phyloP scores from a whole-genome alignment of 2,329 filamentous ascomycete species.

The Simplicillium sp. region DNA sequence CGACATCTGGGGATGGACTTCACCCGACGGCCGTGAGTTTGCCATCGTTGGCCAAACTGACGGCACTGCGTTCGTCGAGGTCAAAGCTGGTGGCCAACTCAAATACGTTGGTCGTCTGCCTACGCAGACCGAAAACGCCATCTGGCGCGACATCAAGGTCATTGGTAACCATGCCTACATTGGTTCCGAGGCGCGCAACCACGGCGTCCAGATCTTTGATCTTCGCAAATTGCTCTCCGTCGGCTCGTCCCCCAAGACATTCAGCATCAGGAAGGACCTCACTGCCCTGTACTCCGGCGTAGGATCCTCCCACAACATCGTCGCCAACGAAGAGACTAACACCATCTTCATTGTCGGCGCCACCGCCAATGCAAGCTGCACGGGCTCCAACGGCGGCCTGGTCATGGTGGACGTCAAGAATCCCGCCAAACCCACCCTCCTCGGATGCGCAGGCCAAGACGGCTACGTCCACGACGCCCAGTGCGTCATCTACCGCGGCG shows the following conservation, averaged over 20 bases:
- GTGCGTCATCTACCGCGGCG: slow-evolving; percentile 42
- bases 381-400: slow-evolving; percentile 36
- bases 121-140: slow-evolving; percentile 23
- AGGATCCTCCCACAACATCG: slow-evolving; percentile 42
- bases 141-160: slow-evolving; percentile 32
- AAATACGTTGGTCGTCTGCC: slow-evolving; percentile 36
- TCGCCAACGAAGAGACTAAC: slow-evolving; percentile 34
- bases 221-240: slow-evolving; percentile 42
- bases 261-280: slow-evolving; percentile 22
- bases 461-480: slow-evolving; percentile 45
- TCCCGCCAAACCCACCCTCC: slow-evolving; percentile 37
- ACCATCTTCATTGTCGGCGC: slow-evolving; percentile 33
- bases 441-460: slow-evolving; percentile 36
- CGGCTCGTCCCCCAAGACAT: slow-evolving; percentile 27
- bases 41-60: slow-evolving; percentile 38
- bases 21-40: slow-evolving; percentile 36
- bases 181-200: slow-evolving; percentile 33
- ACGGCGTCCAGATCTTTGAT: slow-evolving; percentile 57
- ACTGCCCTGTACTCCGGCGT: slow-evolving; percentile 23
- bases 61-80: slow-evolving; percentile 39
- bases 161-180: slow-evolving; percentile 27
- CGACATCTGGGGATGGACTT: slow-evolving; percentile 35
- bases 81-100: slow-evolving; percentile 31
- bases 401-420: slow-evolving; percentile 46
- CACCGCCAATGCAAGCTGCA: slow-evolving; percentile 29